phyloP scores from a whole-genome alignment of 345 rosid genomes.

The Eucalyptus marginata region DNA sequence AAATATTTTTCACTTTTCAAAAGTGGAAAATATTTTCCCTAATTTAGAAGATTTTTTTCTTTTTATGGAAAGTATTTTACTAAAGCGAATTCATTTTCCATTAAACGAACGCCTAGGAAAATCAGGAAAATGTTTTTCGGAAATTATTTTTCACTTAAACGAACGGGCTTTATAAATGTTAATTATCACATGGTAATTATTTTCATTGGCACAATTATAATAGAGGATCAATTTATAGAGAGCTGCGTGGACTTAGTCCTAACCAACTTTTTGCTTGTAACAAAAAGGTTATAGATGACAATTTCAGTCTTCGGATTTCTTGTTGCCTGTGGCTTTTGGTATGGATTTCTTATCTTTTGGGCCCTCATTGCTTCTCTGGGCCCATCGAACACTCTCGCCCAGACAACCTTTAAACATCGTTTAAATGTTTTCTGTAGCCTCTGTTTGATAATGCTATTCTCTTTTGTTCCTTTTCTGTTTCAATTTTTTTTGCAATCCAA shows the following conservation, averaged over 20 bases:
- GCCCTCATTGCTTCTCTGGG: not conserved
- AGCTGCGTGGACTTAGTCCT: not conserved
- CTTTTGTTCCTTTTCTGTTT: not conserved
- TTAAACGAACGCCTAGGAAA: no score
- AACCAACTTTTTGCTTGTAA: not conserved
- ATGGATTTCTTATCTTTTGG: not conserved
- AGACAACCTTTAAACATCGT: not conserved
- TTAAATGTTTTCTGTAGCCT: not conserved
- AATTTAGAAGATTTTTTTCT: no score
- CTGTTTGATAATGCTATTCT: not conserved
- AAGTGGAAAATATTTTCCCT: no score
- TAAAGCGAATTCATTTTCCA: no score
- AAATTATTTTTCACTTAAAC: no score
- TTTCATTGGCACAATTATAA: not conserved
- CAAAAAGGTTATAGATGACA: not conserved
- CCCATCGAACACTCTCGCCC: fast-evolving
- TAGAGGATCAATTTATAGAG: not conserved
- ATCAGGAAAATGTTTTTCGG: no score
- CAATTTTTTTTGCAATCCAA: not conserved
- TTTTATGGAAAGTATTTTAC: no score
- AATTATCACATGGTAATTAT: not conserved
- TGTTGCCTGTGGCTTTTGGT: not conserved
- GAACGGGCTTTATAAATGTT: not conserved
- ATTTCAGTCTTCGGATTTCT: not conserved
- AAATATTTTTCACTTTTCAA: no score